Conservation (phyloP, 2,329 filamentous ascomycete genomes). For the Exophiala dermatitidis region DNA sequence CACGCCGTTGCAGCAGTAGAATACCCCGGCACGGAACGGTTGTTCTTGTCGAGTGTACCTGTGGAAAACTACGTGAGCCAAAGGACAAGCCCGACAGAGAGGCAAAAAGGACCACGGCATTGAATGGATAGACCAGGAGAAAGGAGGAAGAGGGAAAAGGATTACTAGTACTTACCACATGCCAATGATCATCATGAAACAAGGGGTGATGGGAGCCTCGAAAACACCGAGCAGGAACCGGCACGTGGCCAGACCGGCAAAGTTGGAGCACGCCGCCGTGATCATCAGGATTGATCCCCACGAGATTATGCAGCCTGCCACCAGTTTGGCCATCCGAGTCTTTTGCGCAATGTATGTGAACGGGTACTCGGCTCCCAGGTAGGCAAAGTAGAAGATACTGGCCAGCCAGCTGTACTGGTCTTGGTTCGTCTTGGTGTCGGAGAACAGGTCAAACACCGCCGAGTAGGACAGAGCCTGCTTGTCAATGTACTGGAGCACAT, state of each 20-base stretch:
- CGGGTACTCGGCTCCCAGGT: conserved; percentile 39
- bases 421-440: conserved; percentile 41
- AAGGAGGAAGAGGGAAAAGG: not conserved
- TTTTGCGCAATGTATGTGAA: conserved; percentile 33
- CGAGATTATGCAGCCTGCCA: conserved; percentile 4
- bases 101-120: too few relatives aligned
- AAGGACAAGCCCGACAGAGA: too few relatives aligned
- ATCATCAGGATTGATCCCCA: conserved; percentile 42
- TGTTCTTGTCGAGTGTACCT: conserved; percentile 31
- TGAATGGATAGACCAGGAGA: not conserved
- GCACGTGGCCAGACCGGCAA: conserved; percentile 38
- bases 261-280: conserved; percentile 39
- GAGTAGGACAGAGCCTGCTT: conserved; percentile 50
- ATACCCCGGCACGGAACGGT: conserved; percentile 42
- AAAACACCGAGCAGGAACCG: conserved; percentile 44
- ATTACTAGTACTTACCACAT: conserved; percentile 40
- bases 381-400: conserved; percentile 49
- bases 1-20: conserved; percentile 38
- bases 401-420: conserved; percentile 49
- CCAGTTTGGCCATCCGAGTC: conserved; percentile 23
- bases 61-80: too few relatives aligned
- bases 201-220: conserved; percentile 44
- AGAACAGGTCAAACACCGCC: conserved; percentile 50
- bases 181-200: conserved; percentile 46
- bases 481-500: conserved; percentile 47